These are phyloP conservation scores for Dryas octopetala DNA, from an alignment of 306 rosid species.

Conservation along the genomic window DNA sequence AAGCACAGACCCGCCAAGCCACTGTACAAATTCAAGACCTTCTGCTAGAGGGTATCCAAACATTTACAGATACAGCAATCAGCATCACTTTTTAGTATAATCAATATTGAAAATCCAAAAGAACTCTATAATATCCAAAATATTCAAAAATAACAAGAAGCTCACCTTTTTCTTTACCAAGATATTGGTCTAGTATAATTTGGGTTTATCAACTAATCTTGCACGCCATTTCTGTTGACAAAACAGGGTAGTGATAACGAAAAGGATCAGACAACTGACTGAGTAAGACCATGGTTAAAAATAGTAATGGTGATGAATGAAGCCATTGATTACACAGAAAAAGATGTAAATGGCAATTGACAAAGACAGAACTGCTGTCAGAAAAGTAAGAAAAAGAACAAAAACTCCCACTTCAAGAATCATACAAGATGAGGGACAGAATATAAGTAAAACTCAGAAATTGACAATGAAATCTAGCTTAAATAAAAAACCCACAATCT, in stretches of 20 bases:
- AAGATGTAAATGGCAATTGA: slow-evolving; percentile 1
- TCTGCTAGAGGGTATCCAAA: not conserved
- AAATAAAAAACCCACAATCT: not conserved
- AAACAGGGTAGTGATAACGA: not conserved
- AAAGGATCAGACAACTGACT: not conserved
- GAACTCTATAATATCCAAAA: not conserved
- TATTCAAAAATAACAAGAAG: not conserved
- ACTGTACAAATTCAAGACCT: slow-evolving; percentile 14
- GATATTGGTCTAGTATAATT: slow-evolving; percentile 5
- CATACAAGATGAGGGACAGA: slow-evolving; percentile 11
- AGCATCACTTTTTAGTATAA: not conserved
- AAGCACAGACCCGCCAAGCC: slow-evolving; percentile 16
- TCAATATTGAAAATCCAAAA: not conserved
- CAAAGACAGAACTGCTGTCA: not conserved
- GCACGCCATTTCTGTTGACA: slow-evolving; percentile 17
- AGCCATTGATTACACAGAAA: not conserved
- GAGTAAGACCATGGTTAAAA: not conserved
- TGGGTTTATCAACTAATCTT: slow-evolving; percentile 19
- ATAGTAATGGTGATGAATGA: not conserved
- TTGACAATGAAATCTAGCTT: not conserved
- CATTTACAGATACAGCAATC: slow-evolving; percentile 2
- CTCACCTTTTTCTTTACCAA: slow-evolving; percentile 8
- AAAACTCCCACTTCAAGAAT: not conserved
- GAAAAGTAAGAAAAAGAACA: not conserved
- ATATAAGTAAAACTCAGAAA: slow-evolving; percentile 8